Percentiles rank a stretch among this genome's conserved stretches.
phyloP scores from a whole-genome alignment of 768 basidiomycete genomes.

The Pleurotus djamor region DNA sequence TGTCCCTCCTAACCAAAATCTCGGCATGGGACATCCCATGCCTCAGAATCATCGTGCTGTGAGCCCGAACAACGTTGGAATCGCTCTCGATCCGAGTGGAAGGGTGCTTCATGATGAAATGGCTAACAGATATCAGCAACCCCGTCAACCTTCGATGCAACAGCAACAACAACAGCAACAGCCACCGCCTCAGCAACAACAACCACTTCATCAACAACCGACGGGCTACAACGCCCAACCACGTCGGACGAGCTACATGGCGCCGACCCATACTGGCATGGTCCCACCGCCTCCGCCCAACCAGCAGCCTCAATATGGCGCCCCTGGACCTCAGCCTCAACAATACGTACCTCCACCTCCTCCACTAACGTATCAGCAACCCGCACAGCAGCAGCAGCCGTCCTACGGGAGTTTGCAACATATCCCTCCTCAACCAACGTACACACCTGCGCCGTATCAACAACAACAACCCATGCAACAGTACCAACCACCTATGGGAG shows the following conservation, averaged over 20 bases:
- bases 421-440: constrained; percentile 13
- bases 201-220: constrained; percentile 26
- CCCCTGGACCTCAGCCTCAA: constrained; percentile 28
- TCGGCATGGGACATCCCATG: background rate
- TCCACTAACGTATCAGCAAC: background rate
- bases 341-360: constrained; percentile 7
- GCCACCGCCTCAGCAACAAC: constrained; percentile 18
- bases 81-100: constrained; percentile 77
- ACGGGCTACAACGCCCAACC: constrained; percentile 21
- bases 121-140: constrained; percentile 54
- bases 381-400: constrained; percentile 15
- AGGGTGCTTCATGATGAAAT: constrained; percentile 80
- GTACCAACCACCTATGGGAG: background rate
- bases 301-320: constrained; percentile 30
- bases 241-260: constrained; percentile 33
- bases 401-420: constrained; percentile 14
- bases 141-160: constrained; percentile 1
- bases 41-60: constrained; percentile 41
- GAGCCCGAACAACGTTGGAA: constrained; percentile 80
- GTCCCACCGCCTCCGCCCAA: constrained; percentile 28
- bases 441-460: constrained; percentile 17
- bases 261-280: constrained; percentile 16
- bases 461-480: constrained; percentile 14
- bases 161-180: constrained; percentile 36
- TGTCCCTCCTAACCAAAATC: constrained; percentile 8